Conservation (phyloP, 805 yeast genomes). For the Saturnispora quitensis region DNA sequence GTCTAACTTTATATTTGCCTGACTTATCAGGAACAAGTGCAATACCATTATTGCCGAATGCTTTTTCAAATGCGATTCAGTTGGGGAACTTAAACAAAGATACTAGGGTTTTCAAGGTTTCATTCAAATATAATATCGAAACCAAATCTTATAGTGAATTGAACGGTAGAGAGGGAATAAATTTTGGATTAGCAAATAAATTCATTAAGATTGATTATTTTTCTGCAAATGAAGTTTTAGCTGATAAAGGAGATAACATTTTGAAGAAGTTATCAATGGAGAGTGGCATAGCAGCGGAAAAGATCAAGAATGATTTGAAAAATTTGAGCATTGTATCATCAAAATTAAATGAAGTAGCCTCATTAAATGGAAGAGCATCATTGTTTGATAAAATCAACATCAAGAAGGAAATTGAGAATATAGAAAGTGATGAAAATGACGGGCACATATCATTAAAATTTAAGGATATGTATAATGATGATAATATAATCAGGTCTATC, state of each 20-base stretch:
- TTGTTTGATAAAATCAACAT: conserved; percentile 16
- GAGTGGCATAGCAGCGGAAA: not conserved
- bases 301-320: conserved; percentile 28
- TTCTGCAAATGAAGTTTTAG: conserved; percentile 46
- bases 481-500: conserved; percentile 4
- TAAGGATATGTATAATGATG: conserved; percentile 14
- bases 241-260: conserved; percentile 13
- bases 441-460: conserved; percentile 19
- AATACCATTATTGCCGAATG: conserved; percentile 61
- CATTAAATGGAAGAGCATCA: conserved; percentile 29
- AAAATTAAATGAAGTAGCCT: conserved; percentile 25
- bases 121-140: conserved; percentile 24
- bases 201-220: conserved; percentile 53
- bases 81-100: conserved; percentile 37
- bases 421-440: conserved; percentile 19
- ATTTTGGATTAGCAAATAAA: conserved; percentile 35
- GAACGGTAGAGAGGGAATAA: conserved; percentile 24
- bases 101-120: conserved; percentile 38
- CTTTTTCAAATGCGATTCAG: conserved; percentile 36
- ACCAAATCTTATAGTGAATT: conserved; percentile 14
- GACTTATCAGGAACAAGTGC: conserved; percentile 29
- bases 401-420: conserved; percentile 17
- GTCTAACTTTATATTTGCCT: conserved; percentile 67
- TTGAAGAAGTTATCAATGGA: conserved; percentile 8
- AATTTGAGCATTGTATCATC: conserved; percentile 27